Conservation (phyloP, 192 early-diverging fungal genomes). For the Mycoemilia scoparia region DNA sequence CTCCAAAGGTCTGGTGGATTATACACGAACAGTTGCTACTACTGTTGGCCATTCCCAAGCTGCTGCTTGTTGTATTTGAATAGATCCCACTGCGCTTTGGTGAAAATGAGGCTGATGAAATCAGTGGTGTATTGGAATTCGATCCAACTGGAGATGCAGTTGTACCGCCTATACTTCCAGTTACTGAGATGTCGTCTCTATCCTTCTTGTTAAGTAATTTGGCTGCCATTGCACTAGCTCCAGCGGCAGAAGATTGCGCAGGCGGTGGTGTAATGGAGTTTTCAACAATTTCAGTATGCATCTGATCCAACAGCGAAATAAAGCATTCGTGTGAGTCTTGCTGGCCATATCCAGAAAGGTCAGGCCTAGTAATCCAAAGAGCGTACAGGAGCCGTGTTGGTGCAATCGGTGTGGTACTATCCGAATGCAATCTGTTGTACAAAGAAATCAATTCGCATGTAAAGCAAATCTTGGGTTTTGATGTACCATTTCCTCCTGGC, state of each 20-base stretch:
- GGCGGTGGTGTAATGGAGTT: conserved; percentile 6
- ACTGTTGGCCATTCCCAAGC: conserved; percentile 76
- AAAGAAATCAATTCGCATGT: conserved; percentile 83
- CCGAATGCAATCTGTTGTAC: conserved; percentile 58
- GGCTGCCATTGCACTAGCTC: too few species aligned
- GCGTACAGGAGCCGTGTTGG: conserved; percentile 67
- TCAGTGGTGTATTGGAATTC: neutral
- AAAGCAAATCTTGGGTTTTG: conserved; percentile 47
- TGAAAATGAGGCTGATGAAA: neutral
- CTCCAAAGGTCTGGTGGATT: conserved; percentile 43
- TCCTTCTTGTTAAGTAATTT: neutral
- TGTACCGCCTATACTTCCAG: too few species aligned
- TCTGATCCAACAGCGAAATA: conserved; percentile 67
- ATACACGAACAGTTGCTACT: conserved; percentile 72
- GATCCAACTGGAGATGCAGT: too few species aligned
- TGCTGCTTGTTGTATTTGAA: conserved; percentile 33
- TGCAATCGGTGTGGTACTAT: conserved; percentile 51
- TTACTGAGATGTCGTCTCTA: too few species aligned
- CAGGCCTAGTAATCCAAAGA: conserved; percentile 74
- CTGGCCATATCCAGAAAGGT: conserved; percentile 82
- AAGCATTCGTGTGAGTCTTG: conserved; percentile 98
- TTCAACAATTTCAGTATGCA: conserved; percentile 51
- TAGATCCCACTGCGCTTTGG: conserved; percentile 3
- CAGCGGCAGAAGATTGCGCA: conserved; percentile 1
- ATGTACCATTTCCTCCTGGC: too few species aligned